A percentile compares a stretch with the other conserved stretches of the same genome.
Evolutionary conservation across 2,329 filamentous ascomycete genomes (phyloP).

Genomic region (Hypoxylon sp.): DNA sequence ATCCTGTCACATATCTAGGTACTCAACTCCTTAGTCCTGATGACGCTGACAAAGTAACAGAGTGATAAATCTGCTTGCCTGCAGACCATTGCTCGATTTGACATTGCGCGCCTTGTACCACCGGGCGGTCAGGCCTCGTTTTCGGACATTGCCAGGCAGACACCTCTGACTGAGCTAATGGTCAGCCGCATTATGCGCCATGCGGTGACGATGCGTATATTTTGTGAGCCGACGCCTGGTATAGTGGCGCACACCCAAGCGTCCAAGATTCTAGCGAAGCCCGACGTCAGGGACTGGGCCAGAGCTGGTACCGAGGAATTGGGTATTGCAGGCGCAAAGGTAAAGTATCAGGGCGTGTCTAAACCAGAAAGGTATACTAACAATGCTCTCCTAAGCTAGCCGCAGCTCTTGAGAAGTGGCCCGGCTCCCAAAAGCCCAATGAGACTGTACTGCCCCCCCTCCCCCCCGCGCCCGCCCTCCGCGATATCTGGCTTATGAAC

Average conservation of each 20-base stretch:
- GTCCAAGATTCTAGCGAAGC: slow-evolving; percentile 45
- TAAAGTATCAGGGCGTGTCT: no score
- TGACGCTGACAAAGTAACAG: no score
- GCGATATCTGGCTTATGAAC: not conserved
- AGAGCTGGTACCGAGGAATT: slow-evolving; percentile 45
- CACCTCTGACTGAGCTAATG: slow-evolving; percentile 36
- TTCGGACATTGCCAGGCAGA: slow-evolving; percentile 37
- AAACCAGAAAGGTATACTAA: no score
- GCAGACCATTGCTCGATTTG: slow-evolving; percentile 43
- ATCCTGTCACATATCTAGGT: not conserved
- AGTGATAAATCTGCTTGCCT: slow-evolving; percentile 37
- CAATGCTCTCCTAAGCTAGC: no score
- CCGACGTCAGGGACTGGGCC: slow-evolving; percentile 44
- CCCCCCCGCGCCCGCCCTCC: no score
- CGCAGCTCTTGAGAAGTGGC: slow-evolving; percentile 49
- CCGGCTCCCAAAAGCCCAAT: slow-evolving; percentile 46
- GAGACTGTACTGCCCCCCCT: no score
- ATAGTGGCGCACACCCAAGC: slow-evolving; percentile 51
- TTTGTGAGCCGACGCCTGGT: slow-evolving; percentile 49
- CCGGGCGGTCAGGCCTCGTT: slow-evolving; percentile 38
- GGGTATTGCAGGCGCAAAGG: slow-evolving; percentile 43
- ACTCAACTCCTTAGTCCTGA: no score
- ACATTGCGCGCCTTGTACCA: slow-evolving; percentile 44
- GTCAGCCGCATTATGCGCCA: slow-evolving; percentile 43
- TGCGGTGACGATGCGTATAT: slow-evolving; percentile 51